Conservation (phyloP, 2,329 filamentous ascomycete species). For the Neonectria punicea region DNA sequence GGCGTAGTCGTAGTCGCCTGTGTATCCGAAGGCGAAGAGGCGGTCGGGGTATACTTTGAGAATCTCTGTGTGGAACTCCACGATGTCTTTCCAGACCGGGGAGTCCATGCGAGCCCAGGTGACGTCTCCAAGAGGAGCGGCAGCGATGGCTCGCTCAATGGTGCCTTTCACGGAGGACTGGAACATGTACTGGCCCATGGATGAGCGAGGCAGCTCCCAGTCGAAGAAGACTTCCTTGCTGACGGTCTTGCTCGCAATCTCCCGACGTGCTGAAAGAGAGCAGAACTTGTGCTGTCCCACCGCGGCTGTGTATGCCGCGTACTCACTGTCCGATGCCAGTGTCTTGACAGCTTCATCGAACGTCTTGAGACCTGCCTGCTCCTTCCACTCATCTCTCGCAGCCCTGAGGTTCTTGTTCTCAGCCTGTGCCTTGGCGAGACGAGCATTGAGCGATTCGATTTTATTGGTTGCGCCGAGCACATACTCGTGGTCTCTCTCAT, state of each 20-base stretch:
- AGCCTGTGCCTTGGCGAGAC: slow-evolving; percentile 22
- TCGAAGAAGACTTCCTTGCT: slow-evolving; percentile 45
- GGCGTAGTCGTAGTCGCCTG: slow-evolving; percentile 49
- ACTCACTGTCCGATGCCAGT: slow-evolving; percentile 40
- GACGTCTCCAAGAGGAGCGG: slow-evolving; percentile 50
- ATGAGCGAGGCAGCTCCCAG: slow-evolving; percentile 49
- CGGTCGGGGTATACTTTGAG: slow-evolving; percentile 49
- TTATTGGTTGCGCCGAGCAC: slow-evolving; percentile 50
- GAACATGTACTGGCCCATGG: slow-evolving; percentile 50
- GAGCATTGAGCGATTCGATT: slow-evolving; percentile 23
- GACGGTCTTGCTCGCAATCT: slow-evolving; percentile 38
- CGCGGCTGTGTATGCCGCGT: slow-evolving; percentile 35
- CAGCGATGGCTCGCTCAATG: slow-evolving; percentile 47
- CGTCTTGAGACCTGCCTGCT: slow-evolving; percentile 43
- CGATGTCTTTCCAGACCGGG: slow-evolving; percentile 49
- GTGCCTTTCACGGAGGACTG: slow-evolving; percentile 45
- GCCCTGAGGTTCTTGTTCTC: slow-evolving; percentile 41
- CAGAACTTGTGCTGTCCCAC: slow-evolving; percentile 15
- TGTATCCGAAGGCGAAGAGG: slow-evolving; percentile 53
- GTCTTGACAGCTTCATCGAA: slow-evolving; percentile 50
- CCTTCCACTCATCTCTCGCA: slow-evolving; percentile 47
- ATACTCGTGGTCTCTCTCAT: slow-evolving; percentile 52
- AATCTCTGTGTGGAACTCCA: slow-evolving; percentile 49
- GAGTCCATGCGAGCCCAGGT: slow-evolving; percentile 51
- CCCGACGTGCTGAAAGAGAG: slow-evolving; percentile 24